Evolutionary conservation across 1,284 basidiomycete species (phyloP), one percentile per base, ranked within the genome.

Genomic region (Ganoderma sinense): DNA sequence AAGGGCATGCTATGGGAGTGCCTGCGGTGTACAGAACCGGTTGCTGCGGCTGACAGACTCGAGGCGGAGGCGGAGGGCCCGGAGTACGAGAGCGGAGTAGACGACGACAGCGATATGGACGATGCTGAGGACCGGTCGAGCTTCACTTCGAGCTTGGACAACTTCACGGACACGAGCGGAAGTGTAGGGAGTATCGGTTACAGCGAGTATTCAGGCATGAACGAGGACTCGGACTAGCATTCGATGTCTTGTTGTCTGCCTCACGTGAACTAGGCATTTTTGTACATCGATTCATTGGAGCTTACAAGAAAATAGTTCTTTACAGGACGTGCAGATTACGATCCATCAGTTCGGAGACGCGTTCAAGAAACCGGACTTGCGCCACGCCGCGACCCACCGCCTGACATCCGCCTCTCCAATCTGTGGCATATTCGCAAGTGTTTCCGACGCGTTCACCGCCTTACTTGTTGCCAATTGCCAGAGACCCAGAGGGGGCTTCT

Each of bases 1-100:
- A 78, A 75, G 18, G 78, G 78, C n/a, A 74, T 71, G 8, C 74
- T 78, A 20, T 97, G 96, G 96, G 88, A 89, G 72, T 97, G 96
- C 80, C 79, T 97, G 68, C 85, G 95, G 59, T 97, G 96, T 77
- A 86, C 85, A 7, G 85, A 88, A 69, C 79, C 79, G 2, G 90
- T 94, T 16, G 83, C 80, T 65, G 84, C 83, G 66, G 89, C 88
- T 5, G 89, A 92, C 64, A 81, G 88, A 39, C 75, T 82, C 10
- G 80, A 82, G 70, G 77, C 76, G 77, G 86, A 78, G 82, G 84
- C 74, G 26, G 81, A 82, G 48, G 78, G 74, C 14, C 72, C 75
- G 33, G 75, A 78, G 33, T 78, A 78, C 59, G 70, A 72, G 74
- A 78, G 75, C 66, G 78, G 78, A 11, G 74, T 74, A 66, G 76